A percentile compares a stretch with the other conserved stretches of the same genome.
phyloP scores from a whole-genome alignment of 345 rosid species.

The Pistacia integerrima region DNA sequence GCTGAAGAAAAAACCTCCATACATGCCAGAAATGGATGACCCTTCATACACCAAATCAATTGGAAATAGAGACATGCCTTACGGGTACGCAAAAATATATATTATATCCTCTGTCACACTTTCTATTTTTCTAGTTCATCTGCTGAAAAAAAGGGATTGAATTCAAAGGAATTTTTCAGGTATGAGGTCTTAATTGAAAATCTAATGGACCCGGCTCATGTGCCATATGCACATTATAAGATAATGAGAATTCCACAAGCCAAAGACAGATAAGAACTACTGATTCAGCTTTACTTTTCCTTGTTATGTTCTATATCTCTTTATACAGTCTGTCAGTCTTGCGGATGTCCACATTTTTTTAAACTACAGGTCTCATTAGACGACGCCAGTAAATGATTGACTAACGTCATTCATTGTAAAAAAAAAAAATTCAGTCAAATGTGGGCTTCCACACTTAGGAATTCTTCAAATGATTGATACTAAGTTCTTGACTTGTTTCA shows the following conservation, averaged over 20 bases:
- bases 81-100: slow-evolving; percentile 48
- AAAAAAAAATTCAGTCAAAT: no score
- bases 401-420: no score
- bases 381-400: no score
- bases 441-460: no score
- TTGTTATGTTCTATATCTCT: not conserved
- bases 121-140: not conserved
- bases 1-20: slow-evolving; percentile 65
- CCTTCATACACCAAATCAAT: slow-evolving; percentile 60
- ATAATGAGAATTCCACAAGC: slow-evolving; percentile 40
- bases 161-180: slow-evolving; percentile 35
- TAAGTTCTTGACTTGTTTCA: not conserved
- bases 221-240: slow-evolving; percentile 88
- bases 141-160: not conserved
- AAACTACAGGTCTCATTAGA: no score
- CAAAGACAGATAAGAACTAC: slow-evolving; percentile 24
- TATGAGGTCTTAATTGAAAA: slow-evolving; percentile 80
- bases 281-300: not conserved
- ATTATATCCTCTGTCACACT: not conserved
- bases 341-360: no score
- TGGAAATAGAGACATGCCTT: slow-evolving; percentile 73
- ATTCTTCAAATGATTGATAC: not conserved
- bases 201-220: slow-evolving; percentile 93
- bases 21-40: slow-evolving; percentile 69
- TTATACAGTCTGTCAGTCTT: not conserved